Evolutionary conservation across 306 rosid genomes (phyloP).

Genomic region (Quercus glauca): DNA sequence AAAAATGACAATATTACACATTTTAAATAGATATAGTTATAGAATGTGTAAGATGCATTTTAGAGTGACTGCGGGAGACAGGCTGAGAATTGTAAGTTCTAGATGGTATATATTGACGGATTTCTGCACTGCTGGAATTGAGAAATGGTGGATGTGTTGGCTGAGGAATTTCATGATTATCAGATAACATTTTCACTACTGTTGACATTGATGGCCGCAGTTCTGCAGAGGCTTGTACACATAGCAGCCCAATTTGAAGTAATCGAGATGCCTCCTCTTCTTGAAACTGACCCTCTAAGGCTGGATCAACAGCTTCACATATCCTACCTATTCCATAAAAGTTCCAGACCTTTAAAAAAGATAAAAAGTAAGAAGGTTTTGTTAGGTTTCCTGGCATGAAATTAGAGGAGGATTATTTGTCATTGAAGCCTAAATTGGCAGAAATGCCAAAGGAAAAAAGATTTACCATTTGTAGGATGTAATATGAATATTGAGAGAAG

Average conservation of each 20-base stretch:
- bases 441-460: not conserved
- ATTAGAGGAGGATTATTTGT: not conserved
- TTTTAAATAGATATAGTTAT: no score
- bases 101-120: not conserved
- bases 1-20: no score
- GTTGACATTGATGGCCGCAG: slow-evolving; percentile 47
- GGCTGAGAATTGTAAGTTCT: slow-evolving; percentile 1
- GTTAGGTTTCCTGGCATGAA: not conserved
- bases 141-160: slow-evolving; percentile 54
- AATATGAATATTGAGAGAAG: slow-evolving; percentile 16
- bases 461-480: slow-evolving; percentile 36
- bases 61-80: slow-evolving; percentile 14
- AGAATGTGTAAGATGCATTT: no score
- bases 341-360: slow-evolving; percentile 36
- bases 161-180: slow-evolving; percentile 31
- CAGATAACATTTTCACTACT: slow-evolving; percentile 41
- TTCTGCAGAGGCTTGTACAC: slow-evolving; percentile 54
- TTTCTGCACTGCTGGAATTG: slow-evolving; percentile 15
- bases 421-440: not conserved
- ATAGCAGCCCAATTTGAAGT: slow-evolving; percentile 47
- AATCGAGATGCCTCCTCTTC: slow-evolving; percentile 36
- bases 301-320: slow-evolving; percentile 35
- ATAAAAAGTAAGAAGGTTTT: not conserved
- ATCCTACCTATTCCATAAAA: slow-evolving; percentile 34
- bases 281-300: slow-evolving; percentile 25